Evolutionary conservation across 495 filamentous ascomycete species (phyloP).

Genomic region (Aspergillus haitiensis): DNA sequence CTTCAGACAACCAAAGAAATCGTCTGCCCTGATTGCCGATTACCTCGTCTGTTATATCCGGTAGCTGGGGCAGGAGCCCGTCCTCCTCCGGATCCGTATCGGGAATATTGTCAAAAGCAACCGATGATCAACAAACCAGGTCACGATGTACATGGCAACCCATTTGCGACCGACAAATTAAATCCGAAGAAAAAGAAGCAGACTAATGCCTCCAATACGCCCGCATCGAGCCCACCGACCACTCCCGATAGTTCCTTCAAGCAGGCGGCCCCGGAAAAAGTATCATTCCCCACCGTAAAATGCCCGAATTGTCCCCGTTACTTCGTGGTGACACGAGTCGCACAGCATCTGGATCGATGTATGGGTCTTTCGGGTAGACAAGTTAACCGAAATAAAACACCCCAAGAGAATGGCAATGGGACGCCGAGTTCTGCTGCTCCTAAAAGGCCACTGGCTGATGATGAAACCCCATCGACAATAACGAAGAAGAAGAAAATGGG

Average conservation of each 20-base stretch:
- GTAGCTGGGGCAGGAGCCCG: constrained; percentile 59
- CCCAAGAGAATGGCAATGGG: constrained; percentile 38
- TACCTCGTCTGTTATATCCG: constrained; percentile 63
- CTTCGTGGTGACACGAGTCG: constrained; percentile 60
- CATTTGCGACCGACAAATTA: constrained; percentile 60
- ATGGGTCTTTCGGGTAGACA: constrained; percentile 72
- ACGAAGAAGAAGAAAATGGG: constrained; percentile 51
- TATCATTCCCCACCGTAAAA: constrained; percentile 70
- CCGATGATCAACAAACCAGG: constrained; percentile 72
- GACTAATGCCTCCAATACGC: constrained; percentile 50
- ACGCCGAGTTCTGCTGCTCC: constrained; percentile 39
- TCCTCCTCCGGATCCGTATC: constrained; percentile 57
- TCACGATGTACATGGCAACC: constrained; percentile 82
- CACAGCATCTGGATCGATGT: constrained; percentile 78
- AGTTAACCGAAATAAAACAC: constrained; percentile 57
- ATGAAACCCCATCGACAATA: constrained; percentile 37
- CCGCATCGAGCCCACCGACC: constrained; percentile 49
- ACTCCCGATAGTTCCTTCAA: constrained; percentile 43
- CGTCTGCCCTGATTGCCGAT: constrained; percentile 62
- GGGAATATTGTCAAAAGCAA: constrained; percentile 73
- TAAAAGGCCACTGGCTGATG: constrained; percentile 43
- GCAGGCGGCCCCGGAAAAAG: constrained; percentile 49
- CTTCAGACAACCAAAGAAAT: constrained; percentile 71
- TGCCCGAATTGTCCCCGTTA: constrained; percentile 64
- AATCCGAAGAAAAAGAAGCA: constrained; percentile 57